Base-by-base conservation (phyloP, 1,139 yeast species). In the Magnusiomyces suaveolens region DNA sequence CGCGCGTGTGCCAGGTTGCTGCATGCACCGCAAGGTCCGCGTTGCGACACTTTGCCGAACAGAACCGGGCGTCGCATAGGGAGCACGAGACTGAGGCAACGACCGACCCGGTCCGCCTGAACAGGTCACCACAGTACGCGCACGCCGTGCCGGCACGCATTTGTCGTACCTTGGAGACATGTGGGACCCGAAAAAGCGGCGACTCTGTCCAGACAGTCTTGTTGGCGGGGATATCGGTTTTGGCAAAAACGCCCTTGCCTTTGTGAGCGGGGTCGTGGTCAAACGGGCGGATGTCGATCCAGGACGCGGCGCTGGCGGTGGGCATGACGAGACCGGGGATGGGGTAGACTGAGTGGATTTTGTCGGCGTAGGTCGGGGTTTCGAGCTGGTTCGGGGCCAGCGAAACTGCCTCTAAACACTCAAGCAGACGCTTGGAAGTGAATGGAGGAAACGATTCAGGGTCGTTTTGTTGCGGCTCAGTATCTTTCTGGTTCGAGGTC, bases 111-210 rank as follows among this genome's bases (percentile, higher is more conserved):
- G 43, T 12, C 20, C 6, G 16, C 3, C n/a, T 12, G 32, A 43
- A 43, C 3, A 12, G 6, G 44, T 70, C 68, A 43, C 64, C 66
- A 72, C 97, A 90, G 63, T 79, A 78, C 1, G 90, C 76, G 67
- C 97, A 90, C 2, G 90, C 88, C 62, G 80, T 80, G 0, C 94
- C 90, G 21, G 72, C 67, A 52, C 79, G 76, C 59, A 87, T 80
- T 56, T 87, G 71, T 50, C 80, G 76, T 38, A 81, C 69, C 59
- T 84, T 79, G 20, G 86, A 92, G 62, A 87, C 74, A 1, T 87
- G 86, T 0, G 95, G 90, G 0, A 87, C 72, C 43, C 80, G 76
- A 53, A 87, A 80, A 52, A 85, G 71, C 1, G 95, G 92, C 1
- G 66, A 61, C 60, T 82, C 84, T 47, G 75, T 73, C 82, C 88